phyloP scores from a whole-genome alignment of 306 rosid species.

The Trifolium fragiferum region DNA sequence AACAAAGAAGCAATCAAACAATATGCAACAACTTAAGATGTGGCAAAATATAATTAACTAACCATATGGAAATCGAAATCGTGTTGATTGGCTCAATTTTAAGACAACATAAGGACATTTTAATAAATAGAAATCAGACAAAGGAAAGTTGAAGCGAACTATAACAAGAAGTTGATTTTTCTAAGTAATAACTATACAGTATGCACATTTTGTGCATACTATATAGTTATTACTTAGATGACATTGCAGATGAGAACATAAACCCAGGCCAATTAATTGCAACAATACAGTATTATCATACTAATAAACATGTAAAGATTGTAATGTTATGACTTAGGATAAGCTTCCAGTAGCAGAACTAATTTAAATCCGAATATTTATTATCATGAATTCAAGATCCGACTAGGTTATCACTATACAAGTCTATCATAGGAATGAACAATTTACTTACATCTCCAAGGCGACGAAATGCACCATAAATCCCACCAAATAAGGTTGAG shows the following conservation, averaged over 20 bases:
- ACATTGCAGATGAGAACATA: not conserved
- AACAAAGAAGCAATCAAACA: slow-evolving; percentile 2
- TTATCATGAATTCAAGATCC: too few relatives aligned
- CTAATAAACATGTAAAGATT: not conserved
- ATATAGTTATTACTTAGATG: too few relatives aligned
- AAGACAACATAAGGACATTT: not conserved
- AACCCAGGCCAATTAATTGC: not conserved
- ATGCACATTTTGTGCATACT: not conserved
- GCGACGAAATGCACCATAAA: slow-evolving; percentile 97
- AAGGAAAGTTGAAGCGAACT: not conserved
- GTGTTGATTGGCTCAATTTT: not conserved
- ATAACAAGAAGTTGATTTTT: not conserved
- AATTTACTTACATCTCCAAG: slow-evolving; percentile 83
- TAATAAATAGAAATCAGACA: not conserved
- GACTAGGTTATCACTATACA: slow-evolving; percentile 6
- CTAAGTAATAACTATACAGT: not conserved
- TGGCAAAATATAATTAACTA: not conserved
- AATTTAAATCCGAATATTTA: not conserved
- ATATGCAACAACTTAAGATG: slow-evolving; percentile 1
- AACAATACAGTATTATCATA: not conserved
- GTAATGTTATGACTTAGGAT: not conserved
- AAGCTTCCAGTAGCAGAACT: not conserved
- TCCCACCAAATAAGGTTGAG: slow-evolving; percentile 96
- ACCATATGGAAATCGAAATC: not conserved
- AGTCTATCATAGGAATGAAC: not conserved